These are phyloP conservation scores for Neopestalotiopsis clavispora DNA, from an alignment of 2,329 filamentous ascomycete species.

Conservation along the genomic window DNA sequence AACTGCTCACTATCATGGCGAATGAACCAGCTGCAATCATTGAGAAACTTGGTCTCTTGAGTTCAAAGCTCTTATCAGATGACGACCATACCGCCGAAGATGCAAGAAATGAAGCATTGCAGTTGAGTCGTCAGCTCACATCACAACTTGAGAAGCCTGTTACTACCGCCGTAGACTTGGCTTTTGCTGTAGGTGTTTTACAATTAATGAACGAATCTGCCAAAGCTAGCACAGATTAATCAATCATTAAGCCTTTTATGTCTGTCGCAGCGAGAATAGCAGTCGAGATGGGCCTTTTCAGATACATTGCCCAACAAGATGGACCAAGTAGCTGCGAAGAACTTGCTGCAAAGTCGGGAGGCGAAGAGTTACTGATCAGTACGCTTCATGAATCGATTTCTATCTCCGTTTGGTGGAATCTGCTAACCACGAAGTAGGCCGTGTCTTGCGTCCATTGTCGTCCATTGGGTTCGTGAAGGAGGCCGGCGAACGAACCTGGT, in stretches of 20 bases:
- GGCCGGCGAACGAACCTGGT: slow-evolving; percentile 28
- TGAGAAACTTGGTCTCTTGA: neutral
- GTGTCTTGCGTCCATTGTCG: slow-evolving; percentile 28
- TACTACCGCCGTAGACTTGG: neutral
- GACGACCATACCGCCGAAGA: neutral
- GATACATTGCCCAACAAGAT: slow-evolving; percentile 22
- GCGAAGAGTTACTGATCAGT: slow-evolving; percentile 34
- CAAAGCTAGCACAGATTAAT: neutral
- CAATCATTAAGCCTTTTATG: neutral
- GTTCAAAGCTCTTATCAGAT: neutral
- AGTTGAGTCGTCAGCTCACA: neutral
- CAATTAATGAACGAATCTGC: neutral
- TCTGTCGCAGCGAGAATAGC: slow-evolving; percentile 28
- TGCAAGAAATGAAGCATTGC: neutral
- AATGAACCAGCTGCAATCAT: neutral
- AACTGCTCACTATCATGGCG: neutral
- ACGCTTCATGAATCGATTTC: neutral
- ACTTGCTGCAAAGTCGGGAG: slow-evolving; percentile 26
- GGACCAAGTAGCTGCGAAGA: slow-evolving; percentile 24
- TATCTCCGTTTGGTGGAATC: slow-evolving; percentile 13
- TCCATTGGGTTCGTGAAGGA: slow-evolving; percentile 31
- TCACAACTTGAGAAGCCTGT: neutral
- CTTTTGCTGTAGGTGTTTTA: neutral
- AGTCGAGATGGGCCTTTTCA: slow-evolving; percentile 31
- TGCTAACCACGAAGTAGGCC: neutral